Percentiles rank a stretch among this genome's conserved stretches.
phyloP scores from a whole-genome alignment of 345 rosid genomes.

The Gossypium longicalyx region DNA sequence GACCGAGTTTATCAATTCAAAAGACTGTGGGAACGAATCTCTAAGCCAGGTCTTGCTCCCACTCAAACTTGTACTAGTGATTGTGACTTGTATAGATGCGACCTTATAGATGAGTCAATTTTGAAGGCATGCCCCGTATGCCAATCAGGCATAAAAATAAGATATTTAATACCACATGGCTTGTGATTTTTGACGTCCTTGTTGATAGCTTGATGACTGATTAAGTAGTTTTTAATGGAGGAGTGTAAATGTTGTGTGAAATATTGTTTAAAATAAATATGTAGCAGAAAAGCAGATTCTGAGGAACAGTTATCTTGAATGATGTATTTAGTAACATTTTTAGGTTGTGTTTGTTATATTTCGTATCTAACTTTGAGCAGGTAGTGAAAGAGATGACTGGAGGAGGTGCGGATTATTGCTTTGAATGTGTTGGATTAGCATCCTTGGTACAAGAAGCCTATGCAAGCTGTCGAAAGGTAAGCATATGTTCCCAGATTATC shows the following conservation, averaged over 20 bases:
- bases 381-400: conserved; percentile 50
- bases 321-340: too few species aligned
- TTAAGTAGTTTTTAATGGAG: neutral
- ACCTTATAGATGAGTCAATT: neutral
- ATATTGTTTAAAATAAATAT: neutral
- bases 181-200: neutral
- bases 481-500: neutral
- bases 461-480: conserved; percentile 35
- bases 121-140: neutral
- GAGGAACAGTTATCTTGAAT: neutral
- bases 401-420: conserved; percentile 64
- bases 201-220: neutral
- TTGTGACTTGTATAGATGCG: neutral
- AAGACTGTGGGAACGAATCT: conserved; percentile 39
- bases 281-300: neutral
- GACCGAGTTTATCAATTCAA: conserved; percentile 63
- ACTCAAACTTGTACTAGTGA: too few species aligned
- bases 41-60: conserved; percentile 51
- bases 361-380: neutral
- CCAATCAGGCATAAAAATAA: neutral
- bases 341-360: neutral
- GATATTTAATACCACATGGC: neutral
- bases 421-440: conserved; percentile 53
- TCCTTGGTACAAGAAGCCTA: conserved; percentile 49
- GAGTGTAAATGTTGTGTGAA: neutral